Base-by-base conservation (phyloP, 306 rosid species). In the Malus asiatica region DNA sequence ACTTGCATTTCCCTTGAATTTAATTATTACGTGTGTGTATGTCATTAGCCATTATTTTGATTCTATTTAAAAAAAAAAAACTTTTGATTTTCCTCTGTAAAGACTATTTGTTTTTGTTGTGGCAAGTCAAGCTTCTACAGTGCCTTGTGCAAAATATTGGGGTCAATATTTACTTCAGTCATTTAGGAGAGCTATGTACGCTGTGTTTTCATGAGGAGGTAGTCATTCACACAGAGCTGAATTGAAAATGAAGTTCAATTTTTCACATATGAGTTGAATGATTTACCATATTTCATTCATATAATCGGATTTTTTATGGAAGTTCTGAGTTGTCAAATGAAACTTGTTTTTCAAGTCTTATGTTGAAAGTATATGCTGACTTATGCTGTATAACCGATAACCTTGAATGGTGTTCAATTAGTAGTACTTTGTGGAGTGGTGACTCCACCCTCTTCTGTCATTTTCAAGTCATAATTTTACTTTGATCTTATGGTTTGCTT, bases 81-180 rank as follows among this genome's bases (percentile, higher is more conserved):
- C 5, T 19, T 71, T 13, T 64, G 27, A 25, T 66, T 27, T 78
- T n/a, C 30, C n/a, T 60, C 33, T 25, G 58, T 42, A 15, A 70
- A 70, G 25, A 80, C 33, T 57, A 30, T 19, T 45, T 62, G 74
- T 45, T 59, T 83, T 66, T 80, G 61, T 66, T 40, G 83, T 76
- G 80, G 88, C 93, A 93, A 96, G 97, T 93, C 83, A 93, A 91
- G 88, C 96, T 93, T 70, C 92, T 93, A 66, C 90, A 93, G 82
- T 93, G 97, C 83, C 83, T 93, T 68, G 92, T 93, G 76, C 97
- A 91, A 83, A 89, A 93, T 86, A 91, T 91, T 38, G 90, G 90
- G 76, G 98, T 93, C 71, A 97, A 93, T 84, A 88, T 93, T 64
- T 93, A 97, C 74, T 93, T 91, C 92, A 93, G 88, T 87, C 98